A percentile compares a stretch with the other conserved stretches of the same genome.
Evolutionary conservation across 805 yeast genomes (phyloP).

Genomic region (Candida endomychidarum): DNA sequence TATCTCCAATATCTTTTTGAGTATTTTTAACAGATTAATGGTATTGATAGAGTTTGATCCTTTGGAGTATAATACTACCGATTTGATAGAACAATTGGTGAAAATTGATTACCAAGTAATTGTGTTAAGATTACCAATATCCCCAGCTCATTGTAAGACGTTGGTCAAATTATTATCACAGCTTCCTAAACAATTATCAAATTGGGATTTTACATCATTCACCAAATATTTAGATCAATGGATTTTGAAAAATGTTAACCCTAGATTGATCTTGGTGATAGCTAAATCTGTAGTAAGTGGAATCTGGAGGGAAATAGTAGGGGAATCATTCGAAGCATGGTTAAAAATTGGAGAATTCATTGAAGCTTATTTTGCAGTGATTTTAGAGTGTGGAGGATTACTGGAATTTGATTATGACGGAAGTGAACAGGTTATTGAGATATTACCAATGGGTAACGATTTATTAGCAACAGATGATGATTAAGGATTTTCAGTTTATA

Average conservation of each 20-base stretch:
- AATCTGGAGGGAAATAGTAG: constrained; percentile 55
- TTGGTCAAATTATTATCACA: background rate
- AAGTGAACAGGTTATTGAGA: background rate
- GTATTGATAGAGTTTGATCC: constrained; percentile 1
- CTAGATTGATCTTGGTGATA: constrained; percentile 55
- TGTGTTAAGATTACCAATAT: constrained; percentile 3
- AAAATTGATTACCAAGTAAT: background rate
- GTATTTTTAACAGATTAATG: constrained; percentile 4
- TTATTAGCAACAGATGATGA: background rate
- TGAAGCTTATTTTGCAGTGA: constrained; percentile 69
- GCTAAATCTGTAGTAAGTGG: constrained; percentile 55
- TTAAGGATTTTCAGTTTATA: no score
- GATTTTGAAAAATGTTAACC: constrained; percentile 32
- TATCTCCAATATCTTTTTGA: constrained; percentile 53
- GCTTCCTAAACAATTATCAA: background rate
- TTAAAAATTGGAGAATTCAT: constrained; percentile 76
- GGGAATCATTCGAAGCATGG: constrained; percentile 68
- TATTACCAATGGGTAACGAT: constrained; percentile 1
- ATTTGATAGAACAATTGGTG: background rate
- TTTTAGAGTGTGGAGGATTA: constrained; percentile 62
- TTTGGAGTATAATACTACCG: background rate
- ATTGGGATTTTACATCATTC: constrained; percentile 22
- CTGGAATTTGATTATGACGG: constrained; percentile 8
- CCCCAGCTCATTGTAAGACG: background rate
- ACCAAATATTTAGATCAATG: constrained; percentile 43